Evolutionary conservation across 768 basidiomycete species (phyloP).

Genomic region (Udeniomyces megalosporus): DNA sequence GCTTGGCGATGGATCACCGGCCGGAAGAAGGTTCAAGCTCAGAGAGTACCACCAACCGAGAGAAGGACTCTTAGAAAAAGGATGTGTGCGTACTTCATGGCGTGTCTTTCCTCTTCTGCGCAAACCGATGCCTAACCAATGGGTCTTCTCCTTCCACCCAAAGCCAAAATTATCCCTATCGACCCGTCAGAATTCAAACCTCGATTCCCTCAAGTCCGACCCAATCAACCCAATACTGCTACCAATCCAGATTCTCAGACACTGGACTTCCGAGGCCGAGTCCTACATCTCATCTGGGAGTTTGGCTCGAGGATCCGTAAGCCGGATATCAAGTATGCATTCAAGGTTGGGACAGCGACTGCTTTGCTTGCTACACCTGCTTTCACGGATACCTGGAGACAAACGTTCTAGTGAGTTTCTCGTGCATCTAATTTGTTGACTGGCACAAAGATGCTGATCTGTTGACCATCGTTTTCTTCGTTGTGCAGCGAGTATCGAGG

Average conservation of each 20-base stretch:
- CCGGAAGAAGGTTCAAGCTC: background rate
- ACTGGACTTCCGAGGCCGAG: slow-evolving; percentile 44
- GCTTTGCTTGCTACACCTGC: slow-evolving; percentile 74
- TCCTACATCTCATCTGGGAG: slow-evolving; percentile 58
- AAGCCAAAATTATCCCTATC: slow-evolving; percentile 29
- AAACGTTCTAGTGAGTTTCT: slow-evolving; percentile 38
- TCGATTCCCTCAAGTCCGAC: slow-evolving; percentile 62
- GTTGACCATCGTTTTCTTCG: background rate
- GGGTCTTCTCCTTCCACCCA: background rate
- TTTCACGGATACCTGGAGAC: slow-evolving; percentile 63
- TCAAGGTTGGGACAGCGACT: slow-evolving; percentile 36
- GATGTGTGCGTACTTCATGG: slow-evolving; percentile 21
- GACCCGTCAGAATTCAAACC: slow-evolving; percentile 34
- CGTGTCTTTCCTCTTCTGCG: background rate
- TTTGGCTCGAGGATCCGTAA: slow-evolving; percentile 50
- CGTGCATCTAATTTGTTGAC: background rate
- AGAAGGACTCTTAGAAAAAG: slow-evolving; percentile 24
- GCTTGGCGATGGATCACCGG: background rate
- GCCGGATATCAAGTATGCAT: slow-evolving; percentile 55
- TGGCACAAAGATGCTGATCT: background rate
- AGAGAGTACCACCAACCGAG: background rate
- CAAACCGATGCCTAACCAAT: background rate
- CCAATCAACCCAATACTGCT: slow-evolving; percentile 71
- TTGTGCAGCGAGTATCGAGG: slow-evolving; percentile 47
- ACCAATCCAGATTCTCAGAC: slow-evolving; percentile 54